Conservation (phyloP, 495 filamentous ascomycete species). For the Penicillium lagena region DNA sequence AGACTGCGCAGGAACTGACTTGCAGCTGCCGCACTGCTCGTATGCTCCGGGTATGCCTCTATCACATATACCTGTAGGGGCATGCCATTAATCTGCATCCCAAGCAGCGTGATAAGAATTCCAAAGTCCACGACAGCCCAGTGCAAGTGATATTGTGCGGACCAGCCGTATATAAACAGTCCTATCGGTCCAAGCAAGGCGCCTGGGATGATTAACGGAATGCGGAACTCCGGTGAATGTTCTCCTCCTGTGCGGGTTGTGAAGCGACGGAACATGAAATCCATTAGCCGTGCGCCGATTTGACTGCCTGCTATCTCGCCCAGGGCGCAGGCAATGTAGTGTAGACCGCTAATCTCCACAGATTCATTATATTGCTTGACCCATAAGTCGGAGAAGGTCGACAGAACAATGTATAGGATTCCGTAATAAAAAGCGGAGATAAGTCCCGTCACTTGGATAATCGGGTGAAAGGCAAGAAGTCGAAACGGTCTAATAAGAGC, state of each 20-base stretch:
- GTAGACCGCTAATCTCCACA: constrained; percentile 49
- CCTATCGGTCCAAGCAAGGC: constrained; percentile 4
- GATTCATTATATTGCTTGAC: constrained; percentile 42
- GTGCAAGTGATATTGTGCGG: constrained; percentile 5
- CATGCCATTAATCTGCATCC: constrained; percentile 9
- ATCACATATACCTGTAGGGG: constrained; percentile 11
- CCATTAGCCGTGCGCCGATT: constrained; percentile 47
- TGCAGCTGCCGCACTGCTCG: constrained; percentile 8
- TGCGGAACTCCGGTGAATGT: constrained; percentile 5
- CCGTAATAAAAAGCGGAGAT: constrained; percentile 59
- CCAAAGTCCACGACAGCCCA: constrained; percentile 8
- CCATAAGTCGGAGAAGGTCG: constrained; percentile 56
- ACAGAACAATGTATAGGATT: constrained; percentile 58
- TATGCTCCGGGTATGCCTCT: constrained; percentile 10
- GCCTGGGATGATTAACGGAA: constrained; percentile 1
- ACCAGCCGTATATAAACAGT: constrained; percentile 11
- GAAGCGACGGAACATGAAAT: constrained; percentile 47
- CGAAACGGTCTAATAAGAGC: constrained; percentile 39
- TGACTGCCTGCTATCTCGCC: constrained; percentile 55
- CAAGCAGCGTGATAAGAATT: constrained; percentile 5
- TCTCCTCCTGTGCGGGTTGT: constrained; percentile 28
- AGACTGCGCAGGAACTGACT: constrained; percentile 9
- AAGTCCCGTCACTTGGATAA: constrained; percentile 45
- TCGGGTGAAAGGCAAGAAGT: constrained; percentile 44
- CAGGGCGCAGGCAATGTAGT: constrained; percentile 54